These are phyloP conservation scores for Xylaria arbuscula DNA, from an alignment of 2,329 filamentous ascomycete genomes.

Conservation along the genomic window DNA sequence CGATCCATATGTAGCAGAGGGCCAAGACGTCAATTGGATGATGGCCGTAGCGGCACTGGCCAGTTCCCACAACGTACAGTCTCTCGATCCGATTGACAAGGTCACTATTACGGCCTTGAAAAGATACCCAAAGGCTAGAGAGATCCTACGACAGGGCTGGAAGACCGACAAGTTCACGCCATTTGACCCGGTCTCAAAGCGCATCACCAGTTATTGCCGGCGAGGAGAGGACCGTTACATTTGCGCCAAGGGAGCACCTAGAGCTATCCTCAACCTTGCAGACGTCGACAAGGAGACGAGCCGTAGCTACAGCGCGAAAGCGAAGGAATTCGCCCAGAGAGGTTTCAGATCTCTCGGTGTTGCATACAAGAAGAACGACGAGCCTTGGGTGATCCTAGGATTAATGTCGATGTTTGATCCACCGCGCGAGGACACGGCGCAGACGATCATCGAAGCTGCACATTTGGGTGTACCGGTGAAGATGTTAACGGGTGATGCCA, in stretches of 20 bases:
- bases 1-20: conserved; percentile 80
- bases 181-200: conserved; percentile 84
- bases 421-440: conserved; percentile 80
- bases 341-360: conserved; percentile 85
- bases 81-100: conserved; percentile 82
- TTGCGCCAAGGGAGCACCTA: conserved; percentile 82
- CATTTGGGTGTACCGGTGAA: conserved; percentile 81
- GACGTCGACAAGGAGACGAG: conserved; percentile 74
- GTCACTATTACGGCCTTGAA: conserved; percentile 81
- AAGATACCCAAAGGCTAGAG: conserved; percentile 79
- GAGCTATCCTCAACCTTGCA: conserved; percentile 76
- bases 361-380: conserved; percentile 80
- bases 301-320: conserved; percentile 76
- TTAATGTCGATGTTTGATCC: conserved; percentile 85
- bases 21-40: conserved; percentile 85
- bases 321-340: conserved; percentile 79
- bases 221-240: conserved; percentile 77
- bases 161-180: conserved; percentile 81
- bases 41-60: conserved; percentile 82
- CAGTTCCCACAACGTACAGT: conserved; percentile 82
- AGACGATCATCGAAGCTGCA: conserved; percentile 81
- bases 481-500: conserved; percentile 85
- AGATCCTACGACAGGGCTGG: conserved; percentile 80
- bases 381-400: conserved; percentile 78
- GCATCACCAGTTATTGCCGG: conserved; percentile 76